Conservation (phyloP, 768 basidiomycete genomes). For the Mycena filopes region DNA sequence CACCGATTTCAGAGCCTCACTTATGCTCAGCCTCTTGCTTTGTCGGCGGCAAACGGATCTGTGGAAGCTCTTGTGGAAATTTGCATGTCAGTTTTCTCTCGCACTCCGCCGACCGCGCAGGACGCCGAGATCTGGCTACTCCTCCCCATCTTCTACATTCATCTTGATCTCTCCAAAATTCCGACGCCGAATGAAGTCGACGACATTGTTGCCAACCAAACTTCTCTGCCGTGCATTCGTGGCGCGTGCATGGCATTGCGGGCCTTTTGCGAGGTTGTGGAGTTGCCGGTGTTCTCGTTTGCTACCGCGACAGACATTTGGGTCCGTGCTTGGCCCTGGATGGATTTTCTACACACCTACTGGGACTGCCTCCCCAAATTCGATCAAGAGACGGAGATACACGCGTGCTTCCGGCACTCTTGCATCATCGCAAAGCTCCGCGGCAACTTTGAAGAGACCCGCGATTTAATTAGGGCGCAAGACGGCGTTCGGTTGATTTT, state of each 20-base stretch:
- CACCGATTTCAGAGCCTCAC: neutral
- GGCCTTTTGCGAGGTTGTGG: neutral
- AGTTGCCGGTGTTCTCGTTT: neutral
- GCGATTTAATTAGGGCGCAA: neutral
- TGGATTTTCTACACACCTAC: neutral
- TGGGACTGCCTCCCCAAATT: neutral
- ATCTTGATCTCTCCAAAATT: constrained; percentile 1
- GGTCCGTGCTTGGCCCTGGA: neutral
- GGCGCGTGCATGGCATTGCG: neutral
- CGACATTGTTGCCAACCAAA: neutral
- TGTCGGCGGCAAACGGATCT: neutral
- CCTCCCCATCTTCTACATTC: neutral
- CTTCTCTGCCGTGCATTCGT: neutral
- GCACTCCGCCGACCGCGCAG: neutral
- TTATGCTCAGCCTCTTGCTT: neutral
- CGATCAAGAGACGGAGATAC: neutral
- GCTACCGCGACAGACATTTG: neutral
- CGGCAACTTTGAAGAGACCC: neutral
- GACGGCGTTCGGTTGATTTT: neutral
- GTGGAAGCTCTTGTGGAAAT: neutral
- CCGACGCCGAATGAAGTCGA: neutral
- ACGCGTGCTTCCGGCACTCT: no score
- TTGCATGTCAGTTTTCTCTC: neutral
- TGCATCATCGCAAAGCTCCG: neutral
- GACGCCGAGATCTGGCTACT: neutral